Percentiles rank a stretch among this genome's conserved stretches.
Conservation (phyloP, 208 protist species). For the Trypanosoma melophagium region DNA sequence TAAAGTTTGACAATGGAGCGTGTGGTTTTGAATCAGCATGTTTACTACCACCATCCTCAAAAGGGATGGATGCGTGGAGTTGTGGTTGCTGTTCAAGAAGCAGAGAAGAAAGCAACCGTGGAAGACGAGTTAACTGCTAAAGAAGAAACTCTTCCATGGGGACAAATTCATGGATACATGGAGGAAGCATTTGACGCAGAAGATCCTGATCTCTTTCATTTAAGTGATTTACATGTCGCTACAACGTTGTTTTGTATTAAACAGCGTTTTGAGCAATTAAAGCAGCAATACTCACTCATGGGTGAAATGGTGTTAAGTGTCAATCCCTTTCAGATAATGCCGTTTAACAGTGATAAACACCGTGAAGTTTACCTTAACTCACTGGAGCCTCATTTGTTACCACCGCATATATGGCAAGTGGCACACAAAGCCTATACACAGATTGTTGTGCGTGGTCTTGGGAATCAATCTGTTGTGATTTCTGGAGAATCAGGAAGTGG, state of each 20-base stretch:
- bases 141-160: conserved; percentile 31
- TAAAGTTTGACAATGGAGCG: conserved; percentile 39
- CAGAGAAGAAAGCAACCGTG: conserved; percentile 51
- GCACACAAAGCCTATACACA: conserved; percentile 82
- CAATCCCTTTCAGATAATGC: conserved; percentile 90
- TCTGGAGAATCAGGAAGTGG: conserved; percentile 95
- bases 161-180: conserved; percentile 76
- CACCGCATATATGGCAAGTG: conserved; percentile 92
- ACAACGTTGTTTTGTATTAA: conserved; percentile 91
- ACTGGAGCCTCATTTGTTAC: conserved; percentile 49
- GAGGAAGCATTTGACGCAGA: conserved; percentile 66
- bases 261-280: conserved; percentile 74
- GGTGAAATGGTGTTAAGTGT: conserved; percentile 93
- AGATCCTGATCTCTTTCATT: conserved; percentile 79
- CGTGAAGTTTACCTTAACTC: conserved; percentile 73
- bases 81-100: conserved; percentile 35
- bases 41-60: conserved; percentile 77
- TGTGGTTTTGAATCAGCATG: conserved; percentile 67
- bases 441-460: conserved; percentile 67
- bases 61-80: conserved; percentile 74
- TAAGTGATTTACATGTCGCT: conserved; percentile 89
- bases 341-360: conserved; percentile 76
- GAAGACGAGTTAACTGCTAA: conserved; percentile 34
- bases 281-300: conserved; percentile 90
- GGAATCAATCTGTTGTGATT: conserved; percentile 91